A percentile compares a stretch with the other conserved stretches of the same genome.
Conservation (phyloP, 352 stramenopile genomes). For the Blastocystis sp. region DNA sequence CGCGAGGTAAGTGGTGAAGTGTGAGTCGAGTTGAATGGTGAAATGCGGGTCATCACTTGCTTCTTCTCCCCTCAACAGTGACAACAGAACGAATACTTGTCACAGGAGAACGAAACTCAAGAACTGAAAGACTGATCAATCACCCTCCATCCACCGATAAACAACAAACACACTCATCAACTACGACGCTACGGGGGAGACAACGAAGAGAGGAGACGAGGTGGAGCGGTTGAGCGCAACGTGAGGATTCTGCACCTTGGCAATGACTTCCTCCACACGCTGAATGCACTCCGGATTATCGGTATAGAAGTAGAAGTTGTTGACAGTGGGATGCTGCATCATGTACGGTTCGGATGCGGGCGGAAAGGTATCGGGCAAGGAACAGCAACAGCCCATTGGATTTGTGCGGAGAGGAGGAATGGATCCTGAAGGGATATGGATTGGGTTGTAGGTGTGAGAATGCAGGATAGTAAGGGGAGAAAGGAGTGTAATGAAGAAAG, state of each 20-base stretch:
- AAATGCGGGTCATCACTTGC: too few species aligned
- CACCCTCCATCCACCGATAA: too few species aligned
- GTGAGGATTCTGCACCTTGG: not conserved
- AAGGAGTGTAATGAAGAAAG: too few species aligned
- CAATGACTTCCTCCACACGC: not conserved
- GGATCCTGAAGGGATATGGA: not conserved
- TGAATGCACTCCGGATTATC: not conserved
- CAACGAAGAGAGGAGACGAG: not conserved
- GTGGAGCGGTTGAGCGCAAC: not conserved
- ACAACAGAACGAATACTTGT: too few species aligned
- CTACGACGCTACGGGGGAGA: not conserved
- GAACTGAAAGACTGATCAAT: too few species aligned
- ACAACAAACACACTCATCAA: too few species aligned
- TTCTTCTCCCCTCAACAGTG: too few species aligned
- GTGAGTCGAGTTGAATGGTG: too few species aligned
- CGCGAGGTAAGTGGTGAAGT: too few species aligned
- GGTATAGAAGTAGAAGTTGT: constrained; percentile 33
- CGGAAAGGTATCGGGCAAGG: not conserved
- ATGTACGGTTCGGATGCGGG: not conserved
- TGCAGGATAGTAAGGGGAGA: too few species aligned
- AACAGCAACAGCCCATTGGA: constrained; percentile 35
- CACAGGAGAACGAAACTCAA: too few species aligned
- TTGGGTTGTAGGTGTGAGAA: too few species aligned
- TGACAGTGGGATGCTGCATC: not conserved
- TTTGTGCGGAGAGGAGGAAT: not conserved